These are phyloP conservation scores for Misopates orontium DNA, from an alignment of 257 asterid species.

Conservation along the genomic window DNA sequence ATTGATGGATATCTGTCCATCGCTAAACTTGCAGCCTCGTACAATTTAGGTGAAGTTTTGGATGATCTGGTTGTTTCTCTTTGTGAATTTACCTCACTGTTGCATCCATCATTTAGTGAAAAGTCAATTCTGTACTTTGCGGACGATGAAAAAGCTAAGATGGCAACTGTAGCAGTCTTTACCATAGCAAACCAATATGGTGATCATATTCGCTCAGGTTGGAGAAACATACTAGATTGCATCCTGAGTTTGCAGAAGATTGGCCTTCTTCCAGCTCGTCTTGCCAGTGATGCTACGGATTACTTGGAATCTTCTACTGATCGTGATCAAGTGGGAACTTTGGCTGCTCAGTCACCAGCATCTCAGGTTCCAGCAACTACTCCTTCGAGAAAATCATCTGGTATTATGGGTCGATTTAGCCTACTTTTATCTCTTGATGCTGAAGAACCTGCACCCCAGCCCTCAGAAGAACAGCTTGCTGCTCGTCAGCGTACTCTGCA, in stretches of 20 bases:
- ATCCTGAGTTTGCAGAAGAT: constrained; percentile 89
- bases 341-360: no score
- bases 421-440: constrained; percentile 90
- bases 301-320: constrained; percentile 83
- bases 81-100: constrained; percentile 84
- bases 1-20: constrained; percentile 94
- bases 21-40: constrained; percentile 94
- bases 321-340: constrained; percentile 25
- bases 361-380: constrained; percentile 28
- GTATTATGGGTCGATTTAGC: constrained; percentile 95
- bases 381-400: constrained; percentile 86
- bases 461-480: constrained; percentile 92
- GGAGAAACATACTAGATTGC: constrained; percentile 95
- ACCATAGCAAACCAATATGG: constrained; percentile 90
- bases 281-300: constrained; percentile 95
- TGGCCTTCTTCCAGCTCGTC: constrained; percentile 97
- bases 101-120: constrained; percentile 84
- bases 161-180: constrained; percentile 94
- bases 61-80: constrained; percentile 95
- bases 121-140: constrained; percentile 96
- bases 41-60: constrained; percentile 92
- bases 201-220: constrained; percentile 86
- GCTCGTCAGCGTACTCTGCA: constrained; percentile 97
- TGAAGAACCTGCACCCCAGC: constrained; percentile 94
- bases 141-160: constrained; percentile 90